phyloP scores from a whole-genome alignment of 768 basidiomycete species.

The Mycena polygramma region DNA sequence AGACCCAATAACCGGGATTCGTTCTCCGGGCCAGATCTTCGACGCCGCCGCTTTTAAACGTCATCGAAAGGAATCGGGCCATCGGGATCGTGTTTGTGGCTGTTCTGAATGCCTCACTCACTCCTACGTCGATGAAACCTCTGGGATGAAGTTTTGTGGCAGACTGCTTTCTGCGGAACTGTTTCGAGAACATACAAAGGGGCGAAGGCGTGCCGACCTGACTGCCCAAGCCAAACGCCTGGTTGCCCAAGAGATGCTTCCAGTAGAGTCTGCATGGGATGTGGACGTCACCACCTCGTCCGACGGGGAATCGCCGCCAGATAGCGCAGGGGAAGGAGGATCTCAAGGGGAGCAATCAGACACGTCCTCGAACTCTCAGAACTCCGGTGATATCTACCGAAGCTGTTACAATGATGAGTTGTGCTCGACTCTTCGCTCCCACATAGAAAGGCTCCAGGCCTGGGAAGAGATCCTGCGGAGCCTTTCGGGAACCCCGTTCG shows the following conservation, averaged over 20 bases:
- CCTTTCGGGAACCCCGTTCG: neutral
- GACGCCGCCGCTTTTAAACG: neutral
- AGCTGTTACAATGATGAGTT: conserved; percentile 4
- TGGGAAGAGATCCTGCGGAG: conserved; percentile 5
- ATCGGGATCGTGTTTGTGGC: neutral
- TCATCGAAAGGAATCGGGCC: neutral
- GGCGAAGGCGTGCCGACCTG: too few species aligned
- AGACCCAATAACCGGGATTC: neutral
- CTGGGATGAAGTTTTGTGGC: neutral
- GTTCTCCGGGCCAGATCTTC: neutral
- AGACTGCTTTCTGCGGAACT: neutral
- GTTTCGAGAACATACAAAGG: neutral
- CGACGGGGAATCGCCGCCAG: neutral
- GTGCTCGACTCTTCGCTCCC: conserved; percentile 4
- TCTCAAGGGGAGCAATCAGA: too few species aligned
- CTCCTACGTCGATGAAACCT: neutral
- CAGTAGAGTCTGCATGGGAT: neutral
- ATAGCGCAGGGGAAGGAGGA: neutral
- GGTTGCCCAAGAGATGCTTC: conserved; percentile 1
- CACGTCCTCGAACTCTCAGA: neutral
- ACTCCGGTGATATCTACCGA: neutral
- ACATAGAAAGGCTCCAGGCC: conserved; percentile 7
- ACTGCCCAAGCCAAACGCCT: neutral
- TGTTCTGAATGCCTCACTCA: neutral
- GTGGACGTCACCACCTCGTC: neutral